Evolutionary conservation across 2,329 filamentous ascomycete genomes (phyloP).

Genomic region (Penicillium griseofulvum): DNA sequence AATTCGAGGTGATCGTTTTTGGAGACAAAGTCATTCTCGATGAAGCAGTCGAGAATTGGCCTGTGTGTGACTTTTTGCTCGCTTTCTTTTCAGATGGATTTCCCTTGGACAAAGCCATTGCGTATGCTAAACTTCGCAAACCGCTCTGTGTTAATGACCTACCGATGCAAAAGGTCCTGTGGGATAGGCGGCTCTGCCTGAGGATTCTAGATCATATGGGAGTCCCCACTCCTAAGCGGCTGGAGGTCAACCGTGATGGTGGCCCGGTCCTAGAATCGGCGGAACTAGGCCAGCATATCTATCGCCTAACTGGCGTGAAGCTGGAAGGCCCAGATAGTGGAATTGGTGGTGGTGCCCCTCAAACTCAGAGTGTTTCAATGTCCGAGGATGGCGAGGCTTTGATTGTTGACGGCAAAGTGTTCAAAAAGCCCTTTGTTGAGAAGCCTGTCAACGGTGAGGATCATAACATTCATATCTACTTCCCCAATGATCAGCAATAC

Average conservation of each 20-base stretch:
- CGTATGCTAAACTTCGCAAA: slow-evolving; percentile 87
- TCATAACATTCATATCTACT: slow-evolving; percentile 98
- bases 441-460: slow-evolving; percentile 98
- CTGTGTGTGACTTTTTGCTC: slow-evolving; percentile 91
- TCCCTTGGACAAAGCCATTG: slow-evolving; percentile 92
- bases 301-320: slow-evolving; percentile 73
- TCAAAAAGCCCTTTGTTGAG: slow-evolving; percentile 95
- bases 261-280: slow-evolving; percentile 75
- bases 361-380: slow-evolving; percentile 71
- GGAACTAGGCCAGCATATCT: slow-evolving; percentile 76
- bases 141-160: slow-evolving; percentile 98
- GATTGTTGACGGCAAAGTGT: slow-evolving; percentile 75
- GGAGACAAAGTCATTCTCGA: slow-evolving; percentile 98
- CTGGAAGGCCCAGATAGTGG: slow-evolving; percentile 70
- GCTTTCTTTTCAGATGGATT: slow-evolving; percentile 99
- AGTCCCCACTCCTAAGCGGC: slow-evolving; percentile 80
- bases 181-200: slow-evolving; percentile 90
- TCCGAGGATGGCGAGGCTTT: slow-evolving; percentile 88
- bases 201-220: slow-evolving; percentile 83
- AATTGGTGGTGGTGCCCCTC: slow-evolving; percentile 56
- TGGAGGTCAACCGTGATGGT: slow-evolving; percentile 92
- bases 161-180: slow-evolving; percentile 94
- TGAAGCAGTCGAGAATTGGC: slow-evolving; percentile 95
- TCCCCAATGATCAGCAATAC: slow-evolving; percentile 68
- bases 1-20: slow-evolving; percentile 97